Evolutionary conservation across 1,139 yeast species (phyloP).

Genomic region (Zygosaccharomyces sapae): DNA sequence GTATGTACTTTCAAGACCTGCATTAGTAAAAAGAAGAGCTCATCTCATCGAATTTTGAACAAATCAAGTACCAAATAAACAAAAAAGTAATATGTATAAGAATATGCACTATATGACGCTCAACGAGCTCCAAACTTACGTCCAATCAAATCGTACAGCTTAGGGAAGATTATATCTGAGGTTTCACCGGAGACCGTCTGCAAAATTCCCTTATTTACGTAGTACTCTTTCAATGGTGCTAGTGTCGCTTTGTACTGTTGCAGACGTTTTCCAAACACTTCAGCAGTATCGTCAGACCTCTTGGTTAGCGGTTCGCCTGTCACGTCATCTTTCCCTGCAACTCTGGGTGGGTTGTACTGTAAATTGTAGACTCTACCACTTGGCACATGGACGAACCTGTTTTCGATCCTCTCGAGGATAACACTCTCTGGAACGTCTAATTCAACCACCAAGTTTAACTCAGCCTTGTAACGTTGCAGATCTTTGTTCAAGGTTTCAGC

Average conservation of each 20-base stretch:
- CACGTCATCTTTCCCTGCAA: constrained; percentile 73
- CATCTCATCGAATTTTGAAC: neutral
- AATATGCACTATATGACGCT: neutral
- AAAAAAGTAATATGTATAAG: neutral
- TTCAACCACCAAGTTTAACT: constrained; percentile 72
- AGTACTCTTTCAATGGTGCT: constrained; percentile 61
- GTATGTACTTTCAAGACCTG: neutral
- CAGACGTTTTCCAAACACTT: constrained; percentile 63
- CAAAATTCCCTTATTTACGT: constrained; percentile 50
- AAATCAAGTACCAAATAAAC: neutral
- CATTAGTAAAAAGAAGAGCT: neutral
- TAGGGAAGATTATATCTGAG: constrained; percentile 78
- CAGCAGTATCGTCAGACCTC: constrained; percentile 75
- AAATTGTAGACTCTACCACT: constrained; percentile 85
- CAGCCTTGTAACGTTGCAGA: constrained; percentile 40
- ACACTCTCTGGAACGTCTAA: constrained; percentile 77
- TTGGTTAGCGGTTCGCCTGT: constrained; percentile 83
- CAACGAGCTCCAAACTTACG: constrained; percentile 27
- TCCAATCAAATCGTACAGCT: constrained; percentile 46
- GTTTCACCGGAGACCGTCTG: constrained; percentile 66
- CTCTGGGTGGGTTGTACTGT: constrained; percentile 84
- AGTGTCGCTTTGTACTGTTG: constrained; percentile 58
- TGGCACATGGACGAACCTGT: constrained; percentile 77
- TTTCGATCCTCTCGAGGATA: constrained; percentile 74
- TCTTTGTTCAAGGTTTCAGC: constrained; percentile 56